Evolutionary conservation across 2,329 filamentous ascomycete genomes (phyloP), one percentile per base, ranked within the genome.

Genomic region (Phyllosticta ampelicida): DNA sequence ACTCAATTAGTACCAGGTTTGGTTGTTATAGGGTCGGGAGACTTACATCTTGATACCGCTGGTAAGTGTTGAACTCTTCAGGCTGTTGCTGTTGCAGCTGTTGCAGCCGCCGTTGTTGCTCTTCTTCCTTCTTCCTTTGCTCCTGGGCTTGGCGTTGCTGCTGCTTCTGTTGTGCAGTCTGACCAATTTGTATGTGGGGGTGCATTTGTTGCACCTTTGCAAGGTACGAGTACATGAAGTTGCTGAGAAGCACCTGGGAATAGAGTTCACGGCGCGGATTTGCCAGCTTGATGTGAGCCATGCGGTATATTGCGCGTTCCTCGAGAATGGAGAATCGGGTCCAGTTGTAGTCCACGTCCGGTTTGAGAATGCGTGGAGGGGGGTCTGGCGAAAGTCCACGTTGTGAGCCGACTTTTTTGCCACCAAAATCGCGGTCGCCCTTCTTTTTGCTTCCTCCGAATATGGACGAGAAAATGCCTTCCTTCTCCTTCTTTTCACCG

Each of bases 171-270:
- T 87, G 85, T 16, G 79, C 77, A 55, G 87, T 91, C 36, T 87
- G 82, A n/a, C 89, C 89, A 50, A 95, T 86, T 66, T 95, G 89
- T 74, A 96, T 89, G 68, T 95, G 89, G 50, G 94, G 94, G 71
- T 99, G 94, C 89, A 96, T 96, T 67, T 95, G 90, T 74, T 99
- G 94, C 51, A 99, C 94, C 72, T 97, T 99, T 62, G 94, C 94
- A 63, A 99, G 81, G 71, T 99, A 99, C 59, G 90, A 94, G 75
- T 99, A 99, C 94, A 99, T 99, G 74, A 99, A 99, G 72, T 99
- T 99, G 74, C 91, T 96, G 64, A 99, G 81, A 60, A 99, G 78
- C 20, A 99, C 94, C 72, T 99, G 94, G 61, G 92, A 96, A 68
- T 95, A 87, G 55, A 99, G 76, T 48, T 92, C 88, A 58, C 94